Conservation (phyloP, 208 protist genomes). For the Trypanosoma platydactyli region DNA sequence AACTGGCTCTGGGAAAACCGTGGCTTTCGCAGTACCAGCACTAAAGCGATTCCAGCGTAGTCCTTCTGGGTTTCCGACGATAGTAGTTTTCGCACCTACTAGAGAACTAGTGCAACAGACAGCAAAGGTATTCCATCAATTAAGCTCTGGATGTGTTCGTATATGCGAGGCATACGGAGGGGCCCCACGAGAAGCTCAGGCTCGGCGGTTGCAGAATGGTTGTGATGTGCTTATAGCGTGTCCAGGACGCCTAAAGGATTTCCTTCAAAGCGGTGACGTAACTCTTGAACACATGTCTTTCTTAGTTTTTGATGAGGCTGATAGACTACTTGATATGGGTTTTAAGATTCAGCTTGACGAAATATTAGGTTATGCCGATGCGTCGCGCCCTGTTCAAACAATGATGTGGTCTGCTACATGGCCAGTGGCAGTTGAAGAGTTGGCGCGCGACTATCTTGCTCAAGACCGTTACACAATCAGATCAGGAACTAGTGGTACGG, state of each 20-base stretch:
- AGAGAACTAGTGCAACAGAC: conserved; percentile 98
- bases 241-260: conserved; percentile 97
- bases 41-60: conserved; percentile 56
- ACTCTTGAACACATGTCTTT: conserved; percentile 89
- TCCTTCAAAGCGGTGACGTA: conserved; percentile 91
- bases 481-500: conserved; percentile 81
- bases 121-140: conserved; percentile 92
- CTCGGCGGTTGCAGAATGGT: conserved; percentile 54
- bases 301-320: conserved; percentile 99
- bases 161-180: conserved; percentile 86
- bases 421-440: conserved; percentile 75
- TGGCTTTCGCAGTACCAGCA: conserved; percentile 97
- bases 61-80: conserved; percentile 59
- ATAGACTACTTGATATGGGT: conserved; percentile 95
- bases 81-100: conserved; percentile 98
- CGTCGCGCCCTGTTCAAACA: conserved; percentile 81
- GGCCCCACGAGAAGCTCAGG: conserved; percentile 61
- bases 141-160: conserved; percentile 50
- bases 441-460: conserved; percentile 88
- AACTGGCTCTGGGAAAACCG: conserved; percentile 99
- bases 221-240: conserved; percentile 97
- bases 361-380: conserved; percentile 90
- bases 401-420: conserved; percentile 98
- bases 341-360: conserved; percentile 92
- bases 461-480: conserved; percentile 80